Base-by-base conservation (phyloP, 2,329 filamentous ascomycete species). In the Aspergillus luchuensis region DNA sequence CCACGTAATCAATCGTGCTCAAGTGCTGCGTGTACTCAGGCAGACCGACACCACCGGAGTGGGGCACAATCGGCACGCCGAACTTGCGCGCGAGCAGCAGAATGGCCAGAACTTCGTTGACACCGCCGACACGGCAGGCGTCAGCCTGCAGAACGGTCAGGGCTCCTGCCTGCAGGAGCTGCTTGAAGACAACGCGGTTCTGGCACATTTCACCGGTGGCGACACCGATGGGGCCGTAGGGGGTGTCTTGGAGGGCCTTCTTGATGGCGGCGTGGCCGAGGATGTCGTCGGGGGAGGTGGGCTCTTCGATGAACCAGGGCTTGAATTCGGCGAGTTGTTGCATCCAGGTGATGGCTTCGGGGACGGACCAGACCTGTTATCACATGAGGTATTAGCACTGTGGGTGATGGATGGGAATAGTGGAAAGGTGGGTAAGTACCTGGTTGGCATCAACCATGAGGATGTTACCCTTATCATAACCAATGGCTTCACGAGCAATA, bases 201-300 rank as follows among this genome's bases (percentile, higher is more conserved):
- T 96, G 92, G 80, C 91, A 95, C 91, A 96, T 96, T 80, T 97
- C 92, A 64, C 92, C 92, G 0, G 92, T 96, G 7, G 92, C 92
- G 5, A 96, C 92, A 60, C 91, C 91, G 69, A 97, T 91, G 0
- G 90, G 87, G 69, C 76, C 76, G 64, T 78, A 63, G 6, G 76
- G 74, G 8, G 74, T 79, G 60, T 77, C 69, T 38, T 85, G 84
- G 10, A 97, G 87, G 4, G 92, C 92, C 63, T 94, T 89, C 55
- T 91, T 87, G 69, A 96, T 88, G 3, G 91, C 89, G 72, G 90
- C 91, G 84, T 97, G 92, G 60, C 92, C 92, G 58, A 95, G 87
- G 60, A 96, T 88, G 74, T 97, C 92, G 72, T 96, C 92, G 11
- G 92, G 92, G 21, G 88, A 91, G 13, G 92, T 97, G 2, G 92